Evolutionary conservation across 306 rosid genomes (phyloP), one percentile per base, ranked within the genome.

Genomic region (Pterocarpus santalinus): DNA sequence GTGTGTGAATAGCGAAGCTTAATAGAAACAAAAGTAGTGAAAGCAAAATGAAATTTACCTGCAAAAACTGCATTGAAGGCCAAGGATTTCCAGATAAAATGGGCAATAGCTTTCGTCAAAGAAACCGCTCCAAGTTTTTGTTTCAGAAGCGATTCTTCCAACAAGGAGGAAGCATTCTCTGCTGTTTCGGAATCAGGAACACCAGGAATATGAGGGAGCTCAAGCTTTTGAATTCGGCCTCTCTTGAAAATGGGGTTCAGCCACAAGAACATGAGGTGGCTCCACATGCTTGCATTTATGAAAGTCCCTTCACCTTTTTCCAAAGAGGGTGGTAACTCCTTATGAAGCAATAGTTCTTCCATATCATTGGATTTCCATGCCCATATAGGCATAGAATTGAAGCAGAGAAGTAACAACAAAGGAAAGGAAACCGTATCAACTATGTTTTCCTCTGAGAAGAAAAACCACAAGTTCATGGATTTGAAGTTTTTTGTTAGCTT

Each of bases 151-250:
- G 93, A 90, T 47, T 91, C 92, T 75, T 91, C 92, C 13, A 92
- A 84, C 85, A 83, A 17, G 10, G 69, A 82, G 46, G 89, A 91
- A 81, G 91, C 92, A 76, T 30, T 56, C 39, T 82, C 87, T 3
- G 98, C 94, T 2, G 82, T 87, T 60, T 95, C 98, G 36, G 97
- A 81, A 36, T 8, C 85, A 79, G 98, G 97, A 46, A 91, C 84
- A 30, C 72, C 32, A 53, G 98, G 98, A 22, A 95, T 88, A 75
- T 92, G 80, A 66, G 72, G 44, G 77, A 85, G 77, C 28, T 92
- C 97, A 60, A 95, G 91, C 33, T 89, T 91, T 49, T 85, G 88
- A 73, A 64, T 14, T 80, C 94, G 77, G 39, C 97, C 97, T 51
- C 63, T 87, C 72, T 32, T 82, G 4, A 95, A 95, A 69, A 92